These are phyloP conservation scores for Carpinus fangiana DNA, from an alignment of 306 rosid species.

Conservation along the genomic window DNA sequence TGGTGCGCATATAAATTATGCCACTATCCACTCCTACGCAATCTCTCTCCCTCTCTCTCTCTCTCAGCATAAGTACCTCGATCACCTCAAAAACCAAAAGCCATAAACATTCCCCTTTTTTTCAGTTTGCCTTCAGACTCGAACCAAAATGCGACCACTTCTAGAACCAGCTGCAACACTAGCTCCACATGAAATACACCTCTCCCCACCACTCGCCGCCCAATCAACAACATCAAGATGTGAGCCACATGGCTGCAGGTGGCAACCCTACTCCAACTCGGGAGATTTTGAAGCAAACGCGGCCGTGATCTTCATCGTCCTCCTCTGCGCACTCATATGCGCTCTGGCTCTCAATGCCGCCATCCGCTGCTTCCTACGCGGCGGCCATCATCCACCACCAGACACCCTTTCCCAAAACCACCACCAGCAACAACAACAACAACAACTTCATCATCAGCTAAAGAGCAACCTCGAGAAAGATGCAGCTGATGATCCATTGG, in stretches of 20 bases:
- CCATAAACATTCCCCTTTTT: neutral
- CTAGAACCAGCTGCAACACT: neutral
- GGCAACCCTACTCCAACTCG: conserved; percentile 43
- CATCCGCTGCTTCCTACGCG: conserved; percentile 50
- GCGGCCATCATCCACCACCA: neutral
- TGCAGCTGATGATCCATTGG: conserved; percentile 2
- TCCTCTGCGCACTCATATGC: conserved; percentile 50
- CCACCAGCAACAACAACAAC: neutral
- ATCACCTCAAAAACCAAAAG: neutral
- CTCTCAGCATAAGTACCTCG: neutral
- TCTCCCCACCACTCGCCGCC: conserved; percentile 18
- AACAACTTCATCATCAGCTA: conserved; percentile 3
- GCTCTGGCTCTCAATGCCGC: conserved; percentile 43
- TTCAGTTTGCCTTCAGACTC: neutral
- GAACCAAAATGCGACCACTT: conserved; percentile 7
- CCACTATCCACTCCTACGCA: conserved; percentile 22
- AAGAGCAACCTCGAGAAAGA: conserved; percentile 14
- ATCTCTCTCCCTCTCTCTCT: conserved; percentile 6
- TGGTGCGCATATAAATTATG: conserved; percentile 1
- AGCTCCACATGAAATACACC: conserved; percentile 8
- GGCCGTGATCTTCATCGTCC: conserved; percentile 39
- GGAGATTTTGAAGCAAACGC: conserved; percentile 52
- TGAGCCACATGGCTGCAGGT: conserved; percentile 25
- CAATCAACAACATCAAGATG: conserved; percentile 14
- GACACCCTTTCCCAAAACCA: neutral